These are phyloP conservation scores for Corchorus olitorius DNA, from an alignment of 345 rosid genomes.

Conservation along the genomic window DNA sequence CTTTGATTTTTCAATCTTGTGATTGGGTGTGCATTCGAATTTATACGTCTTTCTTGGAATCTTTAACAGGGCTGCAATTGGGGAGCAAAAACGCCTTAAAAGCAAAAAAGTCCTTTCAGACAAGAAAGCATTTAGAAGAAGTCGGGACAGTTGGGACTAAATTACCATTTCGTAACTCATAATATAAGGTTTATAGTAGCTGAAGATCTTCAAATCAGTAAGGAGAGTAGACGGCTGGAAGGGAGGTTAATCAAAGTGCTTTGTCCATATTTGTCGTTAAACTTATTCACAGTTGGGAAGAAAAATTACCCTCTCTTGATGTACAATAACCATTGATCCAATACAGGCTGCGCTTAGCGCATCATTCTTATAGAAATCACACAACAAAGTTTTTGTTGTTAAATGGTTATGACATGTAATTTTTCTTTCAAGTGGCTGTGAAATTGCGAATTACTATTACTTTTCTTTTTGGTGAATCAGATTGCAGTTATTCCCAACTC, in stretches of 20 bases:
- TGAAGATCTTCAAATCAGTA: conserved; percentile 10
- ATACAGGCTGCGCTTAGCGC: neutral
- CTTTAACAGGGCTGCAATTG: conserved; percentile 75
- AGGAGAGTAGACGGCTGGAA: neutral
- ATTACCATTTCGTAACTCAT: neutral
- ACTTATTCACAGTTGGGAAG: neutral
- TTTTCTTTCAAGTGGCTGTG: neutral
- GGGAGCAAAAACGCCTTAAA: conserved; percentile 76
- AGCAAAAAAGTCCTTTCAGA: conserved; percentile 78
- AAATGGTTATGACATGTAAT: neutral
- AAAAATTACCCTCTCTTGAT: neutral
- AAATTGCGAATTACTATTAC: neutral
- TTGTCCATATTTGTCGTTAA: conserved; percentile 4
- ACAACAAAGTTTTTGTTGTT: neutral
- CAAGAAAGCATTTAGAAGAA: conserved; percentile 84
- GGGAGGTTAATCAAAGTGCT: conserved; percentile 4
- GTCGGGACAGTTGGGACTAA: conserved; percentile 75
- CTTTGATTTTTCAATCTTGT: neutral
- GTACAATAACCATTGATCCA: conserved; percentile 7
- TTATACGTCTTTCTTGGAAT: neutral
- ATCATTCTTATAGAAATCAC: neutral
- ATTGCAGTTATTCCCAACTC: no score
- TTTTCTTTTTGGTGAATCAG: no score
- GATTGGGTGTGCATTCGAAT: neutral
- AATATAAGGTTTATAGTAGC: neutral